Evolutionary conservation across 495 filamentous ascomycete genomes (phyloP).

Genomic region (Staphylotrichum longicolle): DNA sequence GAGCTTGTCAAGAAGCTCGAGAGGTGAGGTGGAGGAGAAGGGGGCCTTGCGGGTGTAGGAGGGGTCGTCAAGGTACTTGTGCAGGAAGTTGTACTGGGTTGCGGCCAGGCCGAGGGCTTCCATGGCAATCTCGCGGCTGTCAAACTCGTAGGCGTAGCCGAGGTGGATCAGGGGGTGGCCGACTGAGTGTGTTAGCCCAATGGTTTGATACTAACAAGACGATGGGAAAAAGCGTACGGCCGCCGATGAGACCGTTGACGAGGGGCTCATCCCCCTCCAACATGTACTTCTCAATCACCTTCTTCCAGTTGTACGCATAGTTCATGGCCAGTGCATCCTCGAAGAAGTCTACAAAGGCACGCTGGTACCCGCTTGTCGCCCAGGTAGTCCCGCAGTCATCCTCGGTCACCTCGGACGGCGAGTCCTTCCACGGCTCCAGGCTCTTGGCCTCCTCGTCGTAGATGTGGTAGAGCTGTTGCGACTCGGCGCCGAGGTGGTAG

Average conservation of each 20-base stretch:
- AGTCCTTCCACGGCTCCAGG: slow-evolving; percentile 80
- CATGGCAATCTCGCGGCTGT: slow-evolving; percentile 74
- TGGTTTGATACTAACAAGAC: neutral
- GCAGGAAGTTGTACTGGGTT: slow-evolving; percentile 68
- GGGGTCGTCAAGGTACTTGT: slow-evolving; percentile 75
- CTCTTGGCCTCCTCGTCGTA: slow-evolving; percentile 72
- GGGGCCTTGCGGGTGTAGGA: slow-evolving; percentile 59
- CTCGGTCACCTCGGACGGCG: slow-evolving; percentile 75
- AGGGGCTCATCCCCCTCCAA: slow-evolving; percentile 73
- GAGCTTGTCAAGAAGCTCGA: slow-evolving; percentile 66
- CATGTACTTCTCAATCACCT: slow-evolving; percentile 70
- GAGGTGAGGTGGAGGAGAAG: slow-evolving; percentile 53
- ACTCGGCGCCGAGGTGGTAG: slow-evolving; percentile 75
- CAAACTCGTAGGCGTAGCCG: slow-evolving; percentile 81
- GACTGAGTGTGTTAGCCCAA: slow-evolving; percentile 48
- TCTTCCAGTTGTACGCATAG: slow-evolving; percentile 79
- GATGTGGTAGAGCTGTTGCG: slow-evolving; percentile 66
- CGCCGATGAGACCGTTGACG: slow-evolving; percentile 71
- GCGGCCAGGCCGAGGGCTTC: slow-evolving; percentile 73
- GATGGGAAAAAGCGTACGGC: slow-evolving; percentile 56
- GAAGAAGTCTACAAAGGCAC: slow-evolving; percentile 89
- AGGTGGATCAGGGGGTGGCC: slow-evolving; percentile 88
- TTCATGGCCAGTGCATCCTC: slow-evolving; percentile 77
- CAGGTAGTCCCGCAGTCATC: slow-evolving; percentile 81
- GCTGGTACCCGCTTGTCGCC: slow-evolving; percentile 75